Percentiles rank a stretch among this genome's conserved stretches.
phyloP scores from a whole-genome alignment of 1,139 yeast genomes.

The Arxiozyma heterogenica region DNA sequence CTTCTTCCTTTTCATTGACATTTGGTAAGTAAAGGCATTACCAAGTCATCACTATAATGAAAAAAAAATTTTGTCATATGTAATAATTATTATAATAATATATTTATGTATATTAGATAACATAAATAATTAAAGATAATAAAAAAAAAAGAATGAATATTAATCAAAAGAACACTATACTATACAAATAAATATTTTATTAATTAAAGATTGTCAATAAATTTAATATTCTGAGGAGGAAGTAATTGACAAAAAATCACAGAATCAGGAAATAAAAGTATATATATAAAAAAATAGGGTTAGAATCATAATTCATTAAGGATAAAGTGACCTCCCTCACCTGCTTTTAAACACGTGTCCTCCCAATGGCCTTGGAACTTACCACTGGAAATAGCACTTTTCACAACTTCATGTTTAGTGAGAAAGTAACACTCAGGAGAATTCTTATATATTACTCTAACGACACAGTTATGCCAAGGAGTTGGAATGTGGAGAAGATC shows the following conservation, averaged over 20 bases:
- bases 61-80: background rate
- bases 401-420: slow-evolving; percentile 31
- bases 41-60: background rate
- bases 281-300: background rate
- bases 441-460: slow-evolving; percentile 32
- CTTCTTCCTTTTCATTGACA: background rate
- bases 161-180: slow-evolving; percentile 1
- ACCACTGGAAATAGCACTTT: slow-evolving; percentile 31
- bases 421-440: slow-evolving; percentile 28
- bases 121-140: background rate
- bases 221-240: background rate
- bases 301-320: slow-evolving; percentile 3
- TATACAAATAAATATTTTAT: background rate
- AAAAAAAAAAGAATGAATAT: background rate
- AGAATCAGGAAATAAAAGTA: background rate
- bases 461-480: slow-evolving; percentile 56
- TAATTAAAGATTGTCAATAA: background rate
- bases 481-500: slow-evolving; percentile 55
- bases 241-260: background rate
- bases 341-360: slow-evolving; percentile 23
- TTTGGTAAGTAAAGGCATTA: background rate
- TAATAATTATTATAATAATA: slow-evolving; percentile 1
- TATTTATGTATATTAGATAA: background rate
- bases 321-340: slow-evolving; percentile 30
- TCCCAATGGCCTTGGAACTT: slow-evolving; percentile 30